Base-by-base conservation (phyloP, 2,329 filamentous ascomycete genomes). In the Aspergillus neotritici region DNA sequence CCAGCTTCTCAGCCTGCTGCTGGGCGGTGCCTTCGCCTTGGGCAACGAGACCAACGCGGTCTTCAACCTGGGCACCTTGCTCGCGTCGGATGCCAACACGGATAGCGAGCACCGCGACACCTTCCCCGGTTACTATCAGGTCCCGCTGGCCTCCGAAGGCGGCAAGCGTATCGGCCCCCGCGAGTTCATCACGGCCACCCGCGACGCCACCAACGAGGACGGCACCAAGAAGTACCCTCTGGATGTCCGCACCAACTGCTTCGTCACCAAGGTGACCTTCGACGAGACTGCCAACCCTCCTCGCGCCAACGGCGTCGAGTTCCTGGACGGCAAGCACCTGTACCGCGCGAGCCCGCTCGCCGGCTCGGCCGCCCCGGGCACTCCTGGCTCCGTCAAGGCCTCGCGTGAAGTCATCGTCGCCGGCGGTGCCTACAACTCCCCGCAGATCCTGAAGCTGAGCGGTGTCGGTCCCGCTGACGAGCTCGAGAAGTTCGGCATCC, bases 361-460 rank as follows among this genome's bases (percentile, higher is more conserved):
- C 7, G 46, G 42, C 21, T 16, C 14, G 7, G 15, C 21, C 11
- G 16, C 42, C 4, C 31, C 37, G 8, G 41, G 43, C 1, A 47
- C 46, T 0, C 42, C 45, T 7, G 72, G 73, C 32, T 62, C 60
- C 33, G 71, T 66, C 31, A 58, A 54, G 8, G 72, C 72, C 2
- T 65, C 60, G n/a, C 61, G 61, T 17, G 72, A 75, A 51, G 66
- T 74, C 30, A 71, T 75, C 48, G 47, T 74, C 31, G 62, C 69
- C 7, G 72, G 59, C 5, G 81, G 81, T 13, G 73, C 78, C 1
- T 84, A 78, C 62, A 80, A 84, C 63, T 75, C 76, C 1, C 80
- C 80, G 5, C 81, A 85, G 60, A 63, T 86, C 3, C 75, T 86
- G 10, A 79, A 82, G 65, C 73, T 84, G 2, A 78, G 72, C 40